Evolutionary conservation across 2,329 filamentous ascomycete species (phyloP), one percentile per base, ranked within the genome.

Genomic region (Fusarium penzigii): DNA sequence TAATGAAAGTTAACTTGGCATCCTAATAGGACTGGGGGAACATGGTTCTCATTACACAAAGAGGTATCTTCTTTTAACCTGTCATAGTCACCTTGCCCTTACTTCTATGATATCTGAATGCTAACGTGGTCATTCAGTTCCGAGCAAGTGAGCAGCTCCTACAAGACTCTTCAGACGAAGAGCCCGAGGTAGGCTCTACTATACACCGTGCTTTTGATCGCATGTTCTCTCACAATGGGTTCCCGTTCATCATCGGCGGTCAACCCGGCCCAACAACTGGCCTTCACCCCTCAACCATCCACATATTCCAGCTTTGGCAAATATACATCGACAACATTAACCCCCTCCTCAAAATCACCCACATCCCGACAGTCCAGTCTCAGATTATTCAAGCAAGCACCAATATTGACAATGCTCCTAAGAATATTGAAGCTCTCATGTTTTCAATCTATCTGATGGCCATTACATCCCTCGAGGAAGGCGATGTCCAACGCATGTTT

Each of bases 301-400:
- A 85, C 52, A 84, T 85, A 48, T 80, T 86, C 53, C 78, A 83
- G 58, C 73, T 87, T 16, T 90, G 87, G 86, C 85, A 89, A 68
- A 77, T 83, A 14, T 90, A 87, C 64, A 77, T 89, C 40, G 81
- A 84, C 56, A 88, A 88, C 61, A 82, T 89, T 59, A 85, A 89
- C 59, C 85, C 86, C 0, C 66, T 90, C 6, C 74, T 88, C 43
- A 89, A 88, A 63, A 75, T 89, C 50, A 86, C 83, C 0, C 87
- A 90, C 63, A 80, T 83, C 0, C 85, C 85, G 1, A 87, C 80
- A 1, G 71, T 89, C 1, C 86, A 89, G 64, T 74, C 72, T n/a
- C 79, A 80, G 47, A 79, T 90, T 39, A 80, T 89, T 46, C 82
- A 85, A 51, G 84, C 84, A 8, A 79, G 79, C 36, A 77, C 79